A percentile compares a stretch with the other conserved stretches of the same genome.
These are phyloP conservation scores for Casaregolazyma suthepensis DNA, from an alignment of 1,139 yeast species.

Conservation along the genomic window DNA sequence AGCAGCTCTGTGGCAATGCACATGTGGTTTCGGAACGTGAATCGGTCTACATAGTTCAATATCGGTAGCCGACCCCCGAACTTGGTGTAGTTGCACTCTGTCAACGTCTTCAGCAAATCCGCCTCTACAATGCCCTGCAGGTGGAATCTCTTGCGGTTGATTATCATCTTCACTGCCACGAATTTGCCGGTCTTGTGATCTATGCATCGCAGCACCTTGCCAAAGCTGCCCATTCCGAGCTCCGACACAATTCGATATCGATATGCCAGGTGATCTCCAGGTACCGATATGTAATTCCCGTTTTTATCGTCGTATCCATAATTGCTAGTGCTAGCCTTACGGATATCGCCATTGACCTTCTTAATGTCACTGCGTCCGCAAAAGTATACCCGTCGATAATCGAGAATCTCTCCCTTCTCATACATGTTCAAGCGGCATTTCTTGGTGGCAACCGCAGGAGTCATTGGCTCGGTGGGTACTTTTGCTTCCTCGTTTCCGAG, in stretches of 20 bases:
- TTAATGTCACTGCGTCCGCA: slow-evolving; percentile 33
- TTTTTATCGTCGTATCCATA: slow-evolving; percentile 69
- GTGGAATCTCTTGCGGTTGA: slow-evolving; percentile 68
- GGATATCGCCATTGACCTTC: slow-evolving; percentile 39
- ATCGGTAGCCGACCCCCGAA: slow-evolving; percentile 4
- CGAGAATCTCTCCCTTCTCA: slow-evolving; percentile 48
- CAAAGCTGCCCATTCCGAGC: slow-evolving; percentile 81
- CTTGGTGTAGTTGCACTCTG: slow-evolving; percentile 15
- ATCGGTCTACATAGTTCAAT: slow-evolving; percentile 60
- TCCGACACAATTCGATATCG: slow-evolving; percentile 56
- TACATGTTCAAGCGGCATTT: slow-evolving; percentile 30
- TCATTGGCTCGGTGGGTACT: slow-evolving; percentile 18
- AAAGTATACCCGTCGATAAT: slow-evolving; percentile 39
- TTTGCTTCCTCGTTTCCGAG: slow-evolving; percentile 12
- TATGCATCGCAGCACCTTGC: slow-evolving; percentile 63
- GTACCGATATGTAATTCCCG: slow-evolving; percentile 54
- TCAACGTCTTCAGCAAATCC: slow-evolving; percentile 52
- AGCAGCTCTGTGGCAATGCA: slow-evolving; percentile 74
- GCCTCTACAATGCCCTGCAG: slow-evolving; percentile 77
- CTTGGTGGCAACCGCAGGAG: slow-evolving; percentile 25
- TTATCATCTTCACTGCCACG: slow-evolving; percentile 73
- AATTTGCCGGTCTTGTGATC: slow-evolving; percentile 56
- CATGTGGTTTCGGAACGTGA: slow-evolving; percentile 75
- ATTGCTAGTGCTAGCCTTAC: slow-evolving; percentile 34
- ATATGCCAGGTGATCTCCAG: slow-evolving; percentile 71